These are phyloP conservation scores for Scleromitrula shiraiana DNA, from an alignment of 2,329 filamentous ascomycete species.

Conservation along the genomic window DNA sequence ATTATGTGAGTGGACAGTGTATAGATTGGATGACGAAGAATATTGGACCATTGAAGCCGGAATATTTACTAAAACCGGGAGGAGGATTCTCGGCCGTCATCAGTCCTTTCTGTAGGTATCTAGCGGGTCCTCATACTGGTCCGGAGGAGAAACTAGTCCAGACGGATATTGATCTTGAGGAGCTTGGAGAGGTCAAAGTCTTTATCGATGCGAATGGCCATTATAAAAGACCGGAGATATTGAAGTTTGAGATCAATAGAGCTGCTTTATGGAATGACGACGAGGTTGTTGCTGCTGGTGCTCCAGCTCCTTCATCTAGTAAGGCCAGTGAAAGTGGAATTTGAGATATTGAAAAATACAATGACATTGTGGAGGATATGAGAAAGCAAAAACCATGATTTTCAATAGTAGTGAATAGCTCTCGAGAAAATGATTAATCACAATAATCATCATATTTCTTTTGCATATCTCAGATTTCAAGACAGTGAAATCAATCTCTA, in stretches of 20 bases:
- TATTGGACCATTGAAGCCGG: not conserved
- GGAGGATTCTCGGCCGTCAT: not conserved
- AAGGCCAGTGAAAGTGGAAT: too few species aligned
- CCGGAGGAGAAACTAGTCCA: not conserved
- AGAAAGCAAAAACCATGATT: too few species aligned
- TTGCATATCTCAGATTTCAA: too few species aligned
- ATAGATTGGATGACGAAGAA: conserved; percentile 25
- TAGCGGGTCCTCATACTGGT: conserved; percentile 1
- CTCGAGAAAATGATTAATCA: too few species aligned
- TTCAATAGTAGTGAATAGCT: too few species aligned
- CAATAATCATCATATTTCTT: too few species aligned
- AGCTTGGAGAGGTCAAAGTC: not conserved
- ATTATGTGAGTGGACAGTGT: conserved; percentile 36
- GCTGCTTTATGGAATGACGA: not conserved
- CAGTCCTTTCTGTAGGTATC: not conserved
- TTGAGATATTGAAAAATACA: too few species aligned
- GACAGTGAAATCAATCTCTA: too few species aligned
- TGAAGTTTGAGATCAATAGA: not conserved
- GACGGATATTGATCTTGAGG: not conserved
- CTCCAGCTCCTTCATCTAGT: not conserved
- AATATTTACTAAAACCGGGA: not conserved
- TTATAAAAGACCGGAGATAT: conserved; percentile 5
- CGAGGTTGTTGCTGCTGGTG: not conserved
- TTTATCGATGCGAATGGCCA: conserved; percentile 9
- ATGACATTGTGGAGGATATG: too few species aligned